phyloP scores from a whole-genome alignment of 768 basidiomycete genomes.

The Mycena pura region DNA sequence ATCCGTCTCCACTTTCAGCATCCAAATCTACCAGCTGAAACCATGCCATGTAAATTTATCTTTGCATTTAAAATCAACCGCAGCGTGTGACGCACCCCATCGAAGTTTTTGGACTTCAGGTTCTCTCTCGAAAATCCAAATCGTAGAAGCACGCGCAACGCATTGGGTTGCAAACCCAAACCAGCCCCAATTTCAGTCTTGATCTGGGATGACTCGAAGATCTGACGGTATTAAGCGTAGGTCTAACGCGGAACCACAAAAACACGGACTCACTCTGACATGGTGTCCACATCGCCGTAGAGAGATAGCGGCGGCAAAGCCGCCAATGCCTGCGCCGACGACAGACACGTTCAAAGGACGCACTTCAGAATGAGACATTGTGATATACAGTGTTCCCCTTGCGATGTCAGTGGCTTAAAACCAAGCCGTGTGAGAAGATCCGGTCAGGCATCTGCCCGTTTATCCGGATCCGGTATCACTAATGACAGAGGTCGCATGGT shows the following conservation, averaged over 20 bases:
- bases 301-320: neutral
- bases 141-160: neutral
- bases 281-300: slow-evolving; percentile 6
- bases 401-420: too few relatives aligned
- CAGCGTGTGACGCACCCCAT: slow-evolving; percentile 13
- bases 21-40: slow-evolving; percentile 4
- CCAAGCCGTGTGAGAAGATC: too few relatives aligned
- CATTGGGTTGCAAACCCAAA: slow-evolving; percentile 6
- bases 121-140: slow-evolving; percentile 7
- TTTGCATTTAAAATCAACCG: neutral
- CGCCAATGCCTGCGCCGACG: neutral
- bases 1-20: neutral
- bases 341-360: neutral
- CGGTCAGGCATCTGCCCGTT: too few relatives aligned
- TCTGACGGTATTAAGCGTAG: neutral
- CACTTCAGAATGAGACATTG: too few relatives aligned
- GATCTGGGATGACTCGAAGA: slow-evolving; percentile 6
- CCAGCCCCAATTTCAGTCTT: slow-evolving; percentile 19
- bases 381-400: too few relatives aligned
- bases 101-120: slow-evolving; percentile 1
- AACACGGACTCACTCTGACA: neutral
- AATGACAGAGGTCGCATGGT: too few relatives aligned
- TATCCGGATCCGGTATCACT: too few relatives aligned
- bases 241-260: neutral
- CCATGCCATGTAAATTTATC: neutral